Evolutionary conservation across 2,329 filamentous ascomycete species (phyloP).

Genomic region (Cladobotryum protrusum): DNA sequence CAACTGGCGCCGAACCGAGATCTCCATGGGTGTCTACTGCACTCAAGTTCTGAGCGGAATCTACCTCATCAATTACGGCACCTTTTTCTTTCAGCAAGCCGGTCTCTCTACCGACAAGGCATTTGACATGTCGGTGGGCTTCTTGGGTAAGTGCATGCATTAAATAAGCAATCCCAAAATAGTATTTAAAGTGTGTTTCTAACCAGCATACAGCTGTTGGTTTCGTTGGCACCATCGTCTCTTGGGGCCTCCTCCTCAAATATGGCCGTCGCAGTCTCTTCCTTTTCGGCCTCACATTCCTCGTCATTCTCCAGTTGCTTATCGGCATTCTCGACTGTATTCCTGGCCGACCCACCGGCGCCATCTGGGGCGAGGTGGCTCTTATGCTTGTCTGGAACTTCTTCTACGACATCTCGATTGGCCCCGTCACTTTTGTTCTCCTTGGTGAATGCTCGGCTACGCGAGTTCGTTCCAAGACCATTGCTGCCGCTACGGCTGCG

Average conservation of each 20-base stretch:
- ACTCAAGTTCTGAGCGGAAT: slow-evolving; percentile 35
- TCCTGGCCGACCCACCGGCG: slow-evolving; percentile 35
- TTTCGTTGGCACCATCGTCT: slow-evolving; percentile 36
- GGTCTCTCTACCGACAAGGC: slow-evolving; percentile 33
- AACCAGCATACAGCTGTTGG: slow-evolving; percentile 31
- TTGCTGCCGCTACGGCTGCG: slow-evolving; percentile 32
- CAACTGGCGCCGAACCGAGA: slow-evolving; percentile 40
- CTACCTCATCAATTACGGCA: slow-evolving; percentile 36
- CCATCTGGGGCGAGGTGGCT: slow-evolving; percentile 33
- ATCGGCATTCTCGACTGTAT: slow-evolving; percentile 39
- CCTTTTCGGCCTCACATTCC: slow-evolving; percentile 33
- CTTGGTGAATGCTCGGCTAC: slow-evolving; percentile 36
- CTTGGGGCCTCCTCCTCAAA: slow-evolving; percentile 36
- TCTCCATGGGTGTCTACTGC: slow-evolving; percentile 37
- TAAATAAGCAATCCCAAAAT: background rate
- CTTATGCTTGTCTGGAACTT: slow-evolving; percentile 40
- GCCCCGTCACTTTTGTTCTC: slow-evolving; percentile 38
- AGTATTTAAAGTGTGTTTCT: slow-evolving; percentile 25
- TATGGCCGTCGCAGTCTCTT: slow-evolving; percentile 38
- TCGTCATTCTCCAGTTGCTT: slow-evolving; percentile 33
- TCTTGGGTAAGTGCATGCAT: slow-evolving; percentile 12
- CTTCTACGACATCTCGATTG: slow-evolving; percentile 37
- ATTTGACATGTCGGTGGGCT: slow-evolving; percentile 35
- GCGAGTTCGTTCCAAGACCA: slow-evolving; percentile 36
- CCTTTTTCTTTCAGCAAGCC: slow-evolving; percentile 42